Base-by-base conservation (phyloP, 176 grass and related monocot species). In the Dendrocalamus sinicus region DNA sequence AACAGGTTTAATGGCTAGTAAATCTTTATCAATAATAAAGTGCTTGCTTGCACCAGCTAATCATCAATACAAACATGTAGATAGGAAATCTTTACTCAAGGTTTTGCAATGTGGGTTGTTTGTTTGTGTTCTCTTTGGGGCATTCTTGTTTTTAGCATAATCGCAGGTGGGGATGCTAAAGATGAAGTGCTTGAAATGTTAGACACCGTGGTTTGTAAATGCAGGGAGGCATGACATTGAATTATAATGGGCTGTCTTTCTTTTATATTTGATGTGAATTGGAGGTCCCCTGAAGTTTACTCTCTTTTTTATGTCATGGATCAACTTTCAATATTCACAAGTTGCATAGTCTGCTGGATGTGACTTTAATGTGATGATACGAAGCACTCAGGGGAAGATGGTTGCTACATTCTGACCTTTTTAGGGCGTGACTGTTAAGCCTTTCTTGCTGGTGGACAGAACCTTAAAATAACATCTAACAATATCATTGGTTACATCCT, bases 111-210 rank as follows among this genome's bases (percentile, higher is more conserved):
- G 32, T 22, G 41, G 51, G 40, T 85, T 77, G 46, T 10, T 17
- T 69, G 73, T 54, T 57, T 77, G 22, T 78, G 32, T 45, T 85
- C 47, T 69, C 62, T 68, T 85, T 69, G 37, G 15, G 40, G 2
- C 43, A 74, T 43, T 78, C 35, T 72, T 78, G 17, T 84, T 67
- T 65, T n/a, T 46, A 84, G 30, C 12, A 24, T 75, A 69, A 80
- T 50, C 12, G 0, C 54, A 63, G 80, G 45, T 45, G 37, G 2
- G 19, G 58, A 37, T 70, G 46, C 32, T 50, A 40, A 74, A 79
- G 9, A 54, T 85, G 20, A 68, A 68, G 4, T 50, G 4, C 67
- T 80, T 73, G 57, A 62, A 83, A 72, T 47, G n/a, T 26, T 75
- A 30, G 61, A 67, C 64, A 60, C 17, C 17, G 37, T 2, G 59